phyloP scores from a whole-genome alignment of 345 rosid species.

The Passiflora organensis region DNA sequence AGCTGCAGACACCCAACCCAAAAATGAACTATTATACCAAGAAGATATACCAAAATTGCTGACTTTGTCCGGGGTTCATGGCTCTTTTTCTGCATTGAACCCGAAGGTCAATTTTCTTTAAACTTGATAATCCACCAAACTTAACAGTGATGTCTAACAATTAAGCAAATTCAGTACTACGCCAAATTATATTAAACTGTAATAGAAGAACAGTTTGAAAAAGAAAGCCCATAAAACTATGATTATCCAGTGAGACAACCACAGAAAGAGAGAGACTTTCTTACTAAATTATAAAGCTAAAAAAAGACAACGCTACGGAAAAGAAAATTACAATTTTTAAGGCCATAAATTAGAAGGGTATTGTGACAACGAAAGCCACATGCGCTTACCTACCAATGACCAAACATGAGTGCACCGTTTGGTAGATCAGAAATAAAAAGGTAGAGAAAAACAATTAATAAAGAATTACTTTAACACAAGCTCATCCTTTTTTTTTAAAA shows the following conservation, averaged over 20 bases:
- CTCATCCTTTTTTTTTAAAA: background rate
- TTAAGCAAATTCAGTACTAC: background rate
- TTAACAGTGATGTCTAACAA: too few relatives aligned
- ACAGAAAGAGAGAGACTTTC: too few relatives aligned
- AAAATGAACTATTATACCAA: conserved; percentile 6
- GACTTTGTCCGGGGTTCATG: conserved; percentile 19
- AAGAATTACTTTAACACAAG: background rate
- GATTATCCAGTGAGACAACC: too few relatives aligned
- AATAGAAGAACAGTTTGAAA: background rate
- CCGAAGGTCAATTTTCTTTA: conserved; percentile 15
- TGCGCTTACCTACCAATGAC: conserved; percentile 34
- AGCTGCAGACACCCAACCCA: conserved; percentile 18
- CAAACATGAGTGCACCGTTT: conserved; percentile 25
- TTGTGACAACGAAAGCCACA: conserved; percentile 19
- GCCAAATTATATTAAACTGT: background rate
- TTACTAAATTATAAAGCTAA: background rate
- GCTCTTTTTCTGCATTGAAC: conserved; percentile 21
- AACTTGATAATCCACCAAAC: background rate
- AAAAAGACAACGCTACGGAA: background rate
- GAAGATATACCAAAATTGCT: conserved; percentile 11
- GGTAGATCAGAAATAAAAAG: conserved; percentile 15
- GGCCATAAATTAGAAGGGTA: conserved; percentile 9
- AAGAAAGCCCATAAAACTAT: background rate
- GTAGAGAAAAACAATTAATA: conserved; percentile 1
- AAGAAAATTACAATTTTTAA: background rate